Evolutionary conservation across 352 stramenopile species (phyloP).

Genomic region (Blastocystis sp.): DNA sequence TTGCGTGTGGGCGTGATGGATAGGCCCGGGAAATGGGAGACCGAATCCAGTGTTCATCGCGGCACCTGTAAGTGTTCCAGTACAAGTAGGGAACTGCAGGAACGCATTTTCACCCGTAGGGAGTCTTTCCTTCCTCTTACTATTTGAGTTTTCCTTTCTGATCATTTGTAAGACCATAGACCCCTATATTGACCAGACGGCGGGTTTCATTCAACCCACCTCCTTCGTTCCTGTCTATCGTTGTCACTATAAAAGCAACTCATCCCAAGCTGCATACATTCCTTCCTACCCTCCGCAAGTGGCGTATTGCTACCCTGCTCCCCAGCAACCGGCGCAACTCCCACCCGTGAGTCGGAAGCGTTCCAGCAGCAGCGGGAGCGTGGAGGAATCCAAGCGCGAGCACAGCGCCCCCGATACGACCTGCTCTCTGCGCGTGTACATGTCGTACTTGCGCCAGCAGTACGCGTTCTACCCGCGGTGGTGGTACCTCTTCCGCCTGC

Average conservation of each 20-base stretch:
- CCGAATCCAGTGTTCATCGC: too few species aligned
- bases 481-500: constrained; percentile 58
- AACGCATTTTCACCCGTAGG: too few species aligned
- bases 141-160: too few species aligned
- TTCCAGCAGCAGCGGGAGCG: not conserved
- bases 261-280: not conserved
- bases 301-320: not conserved
- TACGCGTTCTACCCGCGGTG: constrained; percentile 60
- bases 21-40: too few species aligned
- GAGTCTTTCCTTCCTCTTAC: too few species aligned
- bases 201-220: not conserved
- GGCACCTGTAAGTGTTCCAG: too few species aligned
- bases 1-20: too few species aligned
- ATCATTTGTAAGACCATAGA: not conserved
- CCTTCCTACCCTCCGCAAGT: not conserved
- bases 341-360: not conserved
- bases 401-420: not conserved
- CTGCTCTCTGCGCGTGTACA: constrained; percentile 35
- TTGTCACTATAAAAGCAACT: not conserved
- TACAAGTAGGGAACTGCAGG: too few species aligned
- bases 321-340: not conserved
- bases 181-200: not conserved
- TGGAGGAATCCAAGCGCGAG: not conserved
- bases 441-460: constrained; percentile 53
- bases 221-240: not conserved